Evolutionary conservation across 2,329 filamentous ascomycete species (phyloP).

Genomic region (Spiromastix sp.): DNA sequence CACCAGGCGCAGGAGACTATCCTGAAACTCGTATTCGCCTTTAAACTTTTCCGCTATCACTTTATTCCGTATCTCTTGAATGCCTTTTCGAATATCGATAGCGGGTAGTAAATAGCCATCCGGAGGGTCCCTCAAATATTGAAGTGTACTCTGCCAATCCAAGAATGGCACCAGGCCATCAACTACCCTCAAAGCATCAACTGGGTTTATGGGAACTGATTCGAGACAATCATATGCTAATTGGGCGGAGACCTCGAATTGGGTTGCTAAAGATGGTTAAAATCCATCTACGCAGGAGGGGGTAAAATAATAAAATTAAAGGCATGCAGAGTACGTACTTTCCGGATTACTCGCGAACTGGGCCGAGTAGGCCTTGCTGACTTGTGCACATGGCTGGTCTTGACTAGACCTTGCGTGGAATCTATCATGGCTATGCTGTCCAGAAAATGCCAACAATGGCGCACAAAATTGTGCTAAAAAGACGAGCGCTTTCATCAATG

Average conservation of each 20-base stretch:
- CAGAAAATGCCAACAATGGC: too few relatives aligned
- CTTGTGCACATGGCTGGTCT: too few relatives aligned
- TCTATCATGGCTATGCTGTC: too few relatives aligned
- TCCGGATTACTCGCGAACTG: too few relatives aligned
- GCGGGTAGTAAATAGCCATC: conserved; percentile 39
- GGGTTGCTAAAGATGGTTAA: too few relatives aligned
- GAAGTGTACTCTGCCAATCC: conserved; percentile 16
- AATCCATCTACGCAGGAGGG: too few relatives aligned
- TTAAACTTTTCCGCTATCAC: conserved; percentile 33
- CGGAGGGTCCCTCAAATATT: conserved; percentile 35
- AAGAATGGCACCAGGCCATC: conserved; percentile 14
- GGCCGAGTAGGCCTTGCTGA: too few relatives aligned
- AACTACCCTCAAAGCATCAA: conserved; percentile 13
- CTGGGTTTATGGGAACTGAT: conserved; percentile 15
- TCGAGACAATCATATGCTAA: conserved; percentile 14
- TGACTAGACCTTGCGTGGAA: too few relatives aligned
- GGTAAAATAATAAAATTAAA: too few relatives aligned
- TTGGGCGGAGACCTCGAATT: conserved; percentile 9
- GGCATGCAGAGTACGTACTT: too few relatives aligned
- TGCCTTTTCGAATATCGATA: conserved; percentile 37
- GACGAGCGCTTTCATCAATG: too few relatives aligned
- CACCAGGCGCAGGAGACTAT: conserved; percentile 44
- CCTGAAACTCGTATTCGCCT: conserved; percentile 47
- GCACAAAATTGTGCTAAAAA: too few relatives aligned
- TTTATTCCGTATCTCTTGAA: conserved; percentile 38